Conservation (phyloP, 805 yeast species). For the Yamadazyma laniorum region DNA sequence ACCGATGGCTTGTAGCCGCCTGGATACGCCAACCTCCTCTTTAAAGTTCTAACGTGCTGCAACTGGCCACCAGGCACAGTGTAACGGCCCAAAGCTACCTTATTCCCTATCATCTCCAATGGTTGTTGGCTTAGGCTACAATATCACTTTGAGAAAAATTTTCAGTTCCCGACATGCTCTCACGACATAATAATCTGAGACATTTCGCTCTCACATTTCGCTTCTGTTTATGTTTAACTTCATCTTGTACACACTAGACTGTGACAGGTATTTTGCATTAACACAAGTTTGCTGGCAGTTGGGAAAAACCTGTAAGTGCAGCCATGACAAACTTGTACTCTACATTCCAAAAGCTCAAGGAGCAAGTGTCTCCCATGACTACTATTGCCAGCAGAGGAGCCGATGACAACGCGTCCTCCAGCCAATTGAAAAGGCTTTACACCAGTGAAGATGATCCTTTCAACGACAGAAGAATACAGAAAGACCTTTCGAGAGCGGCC, state of each 20-base stretch:
- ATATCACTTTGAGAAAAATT: neutral
- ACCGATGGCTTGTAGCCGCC: slow-evolving; percentile 28
- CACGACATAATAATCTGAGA: no score
- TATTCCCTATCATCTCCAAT: no score
- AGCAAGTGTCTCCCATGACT: slow-evolving; percentile 8
- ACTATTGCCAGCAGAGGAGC: slow-evolving; percentile 8
- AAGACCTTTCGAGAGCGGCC: neutral
- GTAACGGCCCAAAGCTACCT: no score
- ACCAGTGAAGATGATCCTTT: slow-evolving; percentile 19
- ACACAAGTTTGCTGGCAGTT: no score
- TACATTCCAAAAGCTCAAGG: slow-evolving; percentile 13
- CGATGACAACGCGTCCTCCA: slow-evolving; percentile 5
- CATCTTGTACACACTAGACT: no score
- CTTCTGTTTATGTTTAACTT: no score
- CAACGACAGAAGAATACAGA: slow-evolving; percentile 11
- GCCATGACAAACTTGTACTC: slow-evolving; percentile 12
- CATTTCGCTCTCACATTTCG: no score
- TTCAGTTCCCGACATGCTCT: neutral
- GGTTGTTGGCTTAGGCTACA: no score
- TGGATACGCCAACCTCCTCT: slow-evolving; percentile 35
- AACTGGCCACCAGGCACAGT: neutral
- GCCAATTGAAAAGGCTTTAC: slow-evolving; percentile 4
- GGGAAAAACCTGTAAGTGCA: neutral
- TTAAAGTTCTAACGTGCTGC: slow-evolving; percentile 11
- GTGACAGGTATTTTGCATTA: no score